Base-by-base conservation (phyloP, 306 rosid genomes). In the Morella rubra region DNA sequence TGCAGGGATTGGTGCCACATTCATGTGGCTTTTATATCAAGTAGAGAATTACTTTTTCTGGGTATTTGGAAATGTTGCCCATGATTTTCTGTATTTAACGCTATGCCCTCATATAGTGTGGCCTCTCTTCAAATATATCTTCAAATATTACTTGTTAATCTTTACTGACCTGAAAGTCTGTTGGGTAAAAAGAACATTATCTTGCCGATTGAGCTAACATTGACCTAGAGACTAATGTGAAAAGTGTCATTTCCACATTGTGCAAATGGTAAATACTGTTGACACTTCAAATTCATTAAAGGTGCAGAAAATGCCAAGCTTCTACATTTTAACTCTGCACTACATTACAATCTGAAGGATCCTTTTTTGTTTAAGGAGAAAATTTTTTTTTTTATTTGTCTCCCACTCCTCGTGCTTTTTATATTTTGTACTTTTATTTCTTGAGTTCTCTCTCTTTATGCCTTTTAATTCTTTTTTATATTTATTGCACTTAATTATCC, bases 1-100 rank as follows among this genome's bases (percentile, higher is more conserved):
- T 47, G 51, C 49, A 65, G 18, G 18, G 46, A 7, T 9, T 16
- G 27, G 50, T 65, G 71, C 71, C 24, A 3, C 52, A 65, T 75
- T 50, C 46, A 46, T 4, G 24, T 41, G 73, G 52, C 64, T 75
- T 75, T 64, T 75, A 75, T 75, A 75, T 45, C 52, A 64, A 9
- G 51, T 19, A 40, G 16, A 62, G 64, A 75, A 46, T 65, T 65
- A 40, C 51, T 41, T 45, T 65, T 53, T 50, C 32, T 64, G 62
- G 18, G 41, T 44, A 52, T 19, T 69, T 65, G 47, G 14, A 58
- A 75, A 50, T 64, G 8, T 44, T 24, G 13, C 79, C 72, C 72
- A 64, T 8, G 20, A 42, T 65, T 65, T 75, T 50, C 72, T 65
- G 5, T 75, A 65, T 64, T 51, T 75, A 0, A 9, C 6, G 40